These are phyloP conservation scores for Metschnikowia dekortorum DNA, from an alignment of 805 yeast species.

Conservation along the genomic window DNA sequence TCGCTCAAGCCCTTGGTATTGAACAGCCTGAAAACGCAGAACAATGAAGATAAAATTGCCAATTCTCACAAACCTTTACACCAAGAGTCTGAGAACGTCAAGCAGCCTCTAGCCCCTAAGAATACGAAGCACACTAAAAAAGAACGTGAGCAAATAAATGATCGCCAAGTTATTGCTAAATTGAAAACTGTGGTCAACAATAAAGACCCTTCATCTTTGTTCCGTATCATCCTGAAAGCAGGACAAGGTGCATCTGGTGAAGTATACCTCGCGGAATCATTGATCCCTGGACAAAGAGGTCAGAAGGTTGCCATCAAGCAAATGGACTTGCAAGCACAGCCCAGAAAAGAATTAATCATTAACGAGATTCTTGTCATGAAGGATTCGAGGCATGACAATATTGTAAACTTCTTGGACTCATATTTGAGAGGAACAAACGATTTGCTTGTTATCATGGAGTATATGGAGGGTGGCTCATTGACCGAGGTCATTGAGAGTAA, in stretches of 20 bases:
- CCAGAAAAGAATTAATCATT: constrained; percentile 89
- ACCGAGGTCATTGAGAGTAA: constrained; percentile 95
- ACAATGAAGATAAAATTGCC: constrained; percentile 8
- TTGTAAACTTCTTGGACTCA: constrained; percentile 91
- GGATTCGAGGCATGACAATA: constrained; percentile 89
- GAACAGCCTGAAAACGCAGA: constrained; percentile 11
- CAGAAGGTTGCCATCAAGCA: constrained; percentile 91
- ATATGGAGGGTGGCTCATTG: constrained; percentile 97
- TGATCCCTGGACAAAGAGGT: constrained; percentile 41
- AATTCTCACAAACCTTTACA: constrained; percentile 11
- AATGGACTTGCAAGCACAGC: constrained; percentile 87
- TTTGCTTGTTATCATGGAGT: constrained; percentile 99
- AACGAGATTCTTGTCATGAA: constrained; percentile 97
- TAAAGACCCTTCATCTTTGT: constrained; percentile 80
- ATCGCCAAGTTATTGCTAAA: constrained; percentile 79
- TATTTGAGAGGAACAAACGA: constrained; percentile 75
- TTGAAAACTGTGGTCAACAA: constrained; percentile 76
- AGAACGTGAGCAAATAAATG: constrained; percentile 57
- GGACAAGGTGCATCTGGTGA: constrained; percentile 99
- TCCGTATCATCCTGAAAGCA: constrained; percentile 73
- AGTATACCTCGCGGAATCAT: constrained; percentile 77
- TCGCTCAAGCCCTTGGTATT: constrained; percentile 13
- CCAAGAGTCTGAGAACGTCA: neutral
- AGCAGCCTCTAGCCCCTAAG: constrained; percentile 17
- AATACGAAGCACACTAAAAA: constrained; percentile 37